Percentiles rank a stretch among this genome's conserved stretches.
Evolutionary conservation across 495 filamentous ascomycete genomes (phyloP).

Genomic region (Xylaria cubensis): DNA sequence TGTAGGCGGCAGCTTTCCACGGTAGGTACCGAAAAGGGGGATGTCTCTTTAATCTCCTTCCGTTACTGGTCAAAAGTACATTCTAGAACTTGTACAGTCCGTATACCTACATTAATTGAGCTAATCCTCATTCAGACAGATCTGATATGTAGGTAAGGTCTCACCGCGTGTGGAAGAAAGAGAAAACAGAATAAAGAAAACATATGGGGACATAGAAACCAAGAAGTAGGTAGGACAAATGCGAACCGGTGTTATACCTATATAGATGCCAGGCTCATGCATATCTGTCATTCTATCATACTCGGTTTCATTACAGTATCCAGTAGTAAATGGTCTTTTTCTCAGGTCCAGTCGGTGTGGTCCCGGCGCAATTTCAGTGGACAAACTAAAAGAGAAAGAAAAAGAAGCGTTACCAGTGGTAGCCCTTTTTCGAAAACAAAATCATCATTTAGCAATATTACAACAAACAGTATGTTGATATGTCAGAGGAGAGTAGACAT

Average conservation of each 20-base stretch:
- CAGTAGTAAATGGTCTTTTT: not conserved
- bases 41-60: slow-evolving; percentile 5
- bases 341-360: slow-evolving; percentile 12
- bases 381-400: not conserved
- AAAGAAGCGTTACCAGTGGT: not conserved
- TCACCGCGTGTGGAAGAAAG: not conserved
- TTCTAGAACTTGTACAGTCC: not conserved
- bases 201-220: not conserved
- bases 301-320: not conserved
- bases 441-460: not conserved
- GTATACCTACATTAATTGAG: not conserved
- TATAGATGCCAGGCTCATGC: not conserved
- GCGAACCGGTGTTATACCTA: not conserved
- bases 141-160: slow-evolving; percentile 7
- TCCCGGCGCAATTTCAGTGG: slow-evolving; percentile 19
- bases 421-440: not conserved
- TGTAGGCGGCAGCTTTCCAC: not conserved
- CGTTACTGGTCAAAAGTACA: slow-evolving; percentile 3
- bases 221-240: not conserved
- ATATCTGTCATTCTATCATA: not conserved
- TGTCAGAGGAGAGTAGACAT: not conserved
- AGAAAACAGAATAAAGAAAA: not conserved
- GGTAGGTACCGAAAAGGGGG: slow-evolving; percentile 10
- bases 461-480: no score
- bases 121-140: not conserved